phyloP scores from a whole-genome alignment of 2,329 filamentous ascomycete genomes.

The Cryphonectria japonica region DNA sequence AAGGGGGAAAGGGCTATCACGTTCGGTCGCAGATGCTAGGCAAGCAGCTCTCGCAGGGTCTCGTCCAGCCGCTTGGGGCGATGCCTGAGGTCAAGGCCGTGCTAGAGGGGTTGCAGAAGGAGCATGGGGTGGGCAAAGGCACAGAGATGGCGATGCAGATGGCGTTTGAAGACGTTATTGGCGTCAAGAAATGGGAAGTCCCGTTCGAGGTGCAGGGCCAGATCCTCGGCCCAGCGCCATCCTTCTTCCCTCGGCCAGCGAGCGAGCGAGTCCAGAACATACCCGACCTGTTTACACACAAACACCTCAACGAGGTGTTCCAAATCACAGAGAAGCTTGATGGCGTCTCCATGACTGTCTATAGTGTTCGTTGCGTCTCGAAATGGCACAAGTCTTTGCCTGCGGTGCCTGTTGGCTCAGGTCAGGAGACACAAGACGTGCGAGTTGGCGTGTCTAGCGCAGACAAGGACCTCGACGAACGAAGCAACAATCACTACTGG shows the following conservation, averaged over 20 bases:
- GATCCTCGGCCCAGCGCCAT: conserved; percentile 32
- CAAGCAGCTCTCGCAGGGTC: conserved; percentile 36
- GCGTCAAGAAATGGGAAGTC: conserved; percentile 37
- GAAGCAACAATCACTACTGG: conserved; percentile 33
- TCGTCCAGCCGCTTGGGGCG: conserved; percentile 33
- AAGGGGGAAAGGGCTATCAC: conserved; percentile 33
- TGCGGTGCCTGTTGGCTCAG: conserved; percentile 19
- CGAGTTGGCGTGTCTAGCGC: conserved; percentile 35
- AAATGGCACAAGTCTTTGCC: conserved; percentile 32
- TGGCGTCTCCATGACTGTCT: conserved; percentile 39
- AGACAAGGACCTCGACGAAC: conserved; percentile 30
- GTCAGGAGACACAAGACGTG: conserved; percentile 7
- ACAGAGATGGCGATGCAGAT: conserved; percentile 28
- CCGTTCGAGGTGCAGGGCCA: conserved; percentile 14
- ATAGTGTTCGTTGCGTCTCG: conserved; percentile 33
- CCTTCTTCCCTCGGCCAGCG: conserved; percentile 36
- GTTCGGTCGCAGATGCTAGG: conserved; percentile 31
- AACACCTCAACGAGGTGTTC: conserved; percentile 29
- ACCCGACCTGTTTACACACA: conserved; percentile 27
- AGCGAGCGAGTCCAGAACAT: conserved; percentile 37
- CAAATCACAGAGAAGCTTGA: conserved; percentile 42
- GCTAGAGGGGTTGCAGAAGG: conserved; percentile 29
- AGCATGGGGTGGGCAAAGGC: conserved; percentile 26
- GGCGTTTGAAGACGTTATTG: conserved; percentile 35
- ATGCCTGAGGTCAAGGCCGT: conserved; percentile 32